Evolutionary conservation across 2,329 filamentous ascomycete genomes (phyloP), one percentile per base, ranked within the genome.

Genomic region (Penicillium sp.): DNA sequence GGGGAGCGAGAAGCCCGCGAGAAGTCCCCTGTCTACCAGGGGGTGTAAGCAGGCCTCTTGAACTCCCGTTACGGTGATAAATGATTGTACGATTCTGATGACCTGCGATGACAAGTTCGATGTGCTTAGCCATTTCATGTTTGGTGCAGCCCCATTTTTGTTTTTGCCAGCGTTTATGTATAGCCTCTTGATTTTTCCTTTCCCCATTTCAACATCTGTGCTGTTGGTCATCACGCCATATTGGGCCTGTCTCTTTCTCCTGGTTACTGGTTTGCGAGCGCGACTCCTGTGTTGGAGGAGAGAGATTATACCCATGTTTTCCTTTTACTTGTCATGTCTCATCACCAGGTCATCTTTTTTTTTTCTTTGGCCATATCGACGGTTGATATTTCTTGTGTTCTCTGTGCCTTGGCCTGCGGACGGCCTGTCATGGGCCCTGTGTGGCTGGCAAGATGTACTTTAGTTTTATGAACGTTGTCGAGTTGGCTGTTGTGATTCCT

Each of bases 81-180:
- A 61, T 56, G 58, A 59, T 57, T 61, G 58, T 61, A 61, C 55
- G 58, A 61, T 57, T 59, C 54, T 58, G 56, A 61, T 58, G 58
- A 61, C 57, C 56, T 56, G 48, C 50, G 51, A 59, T 53, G 51
- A 58, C 51, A 50, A 54, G 47, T 48, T 41, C 39, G 43, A 50
- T 50, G 45, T 32, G n/a, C n/a, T 53, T 40, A 9, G 25, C 11
- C 14, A 13, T 17, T 33, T 33, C 31, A 20, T 11, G 10, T 33
- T 36, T 36, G 25, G 23, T 37, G 18, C 27, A 23, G 14, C 25
- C 9, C 18, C n/a, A n/a, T n/a, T n/a, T 13, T 30, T 14, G 25
- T 37, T 27, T n/a, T 7, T 31, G 28, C 21, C 36, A 37, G 35
- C 35, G 35, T 37, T 37, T 4, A 20, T 37, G 35, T 37, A 37